A percentile compares a stretch with the other conserved stretches of the same genome.
Evolutionary conservation across 768 basidiomycete species (phyloP).

Genomic region (Tulasnella sp.): DNA sequence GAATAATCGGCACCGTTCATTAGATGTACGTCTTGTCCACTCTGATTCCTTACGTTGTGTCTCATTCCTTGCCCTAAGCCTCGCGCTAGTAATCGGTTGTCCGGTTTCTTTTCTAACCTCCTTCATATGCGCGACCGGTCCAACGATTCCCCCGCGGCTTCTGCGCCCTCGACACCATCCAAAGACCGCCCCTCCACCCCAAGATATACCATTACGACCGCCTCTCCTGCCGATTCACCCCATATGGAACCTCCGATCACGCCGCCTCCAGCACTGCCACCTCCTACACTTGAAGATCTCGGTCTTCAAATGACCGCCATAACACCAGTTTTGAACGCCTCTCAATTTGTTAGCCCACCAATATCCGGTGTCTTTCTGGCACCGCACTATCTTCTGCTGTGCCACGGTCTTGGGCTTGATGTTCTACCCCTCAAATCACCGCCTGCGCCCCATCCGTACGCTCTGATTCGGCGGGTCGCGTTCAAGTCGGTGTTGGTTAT

Average conservation of each 20-base stretch:
- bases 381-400: conserved; percentile 71
- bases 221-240: conserved; percentile 20
- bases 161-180: neutral
- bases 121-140: conserved; percentile 37
- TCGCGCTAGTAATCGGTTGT: conserved; percentile 39
- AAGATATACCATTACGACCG: conserved; percentile 17
- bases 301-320: conserved; percentile 58
- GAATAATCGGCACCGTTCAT: conserved; percentile 14
- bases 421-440: conserved; percentile 69
- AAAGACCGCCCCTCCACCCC: conserved; percentile 22
- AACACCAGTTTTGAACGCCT: conserved; percentile 54
- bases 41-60: neutral
- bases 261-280: conserved; percentile 57
- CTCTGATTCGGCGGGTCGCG: conserved; percentile 64
- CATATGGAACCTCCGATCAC: conserved; percentile 33
- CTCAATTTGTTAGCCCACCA: conserved; percentile 67
- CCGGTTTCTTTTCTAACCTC: conserved; percentile 72
- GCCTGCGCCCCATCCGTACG: conserved; percentile 63
- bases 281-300: conserved; percentile 62
- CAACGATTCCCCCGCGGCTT: neutral
- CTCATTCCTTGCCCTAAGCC: neutral
- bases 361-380: conserved; percentile 65
- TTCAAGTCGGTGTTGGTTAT: conserved; percentile 86
- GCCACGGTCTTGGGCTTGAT: conserved; percentile 76
- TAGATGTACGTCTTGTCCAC: conserved; percentile 10